A percentile compares a stretch with the other conserved stretches of the same genome.
phyloP scores from a whole-genome alignment of 805 yeast species.

The Wickerhamiella alocasiicola region DNA sequence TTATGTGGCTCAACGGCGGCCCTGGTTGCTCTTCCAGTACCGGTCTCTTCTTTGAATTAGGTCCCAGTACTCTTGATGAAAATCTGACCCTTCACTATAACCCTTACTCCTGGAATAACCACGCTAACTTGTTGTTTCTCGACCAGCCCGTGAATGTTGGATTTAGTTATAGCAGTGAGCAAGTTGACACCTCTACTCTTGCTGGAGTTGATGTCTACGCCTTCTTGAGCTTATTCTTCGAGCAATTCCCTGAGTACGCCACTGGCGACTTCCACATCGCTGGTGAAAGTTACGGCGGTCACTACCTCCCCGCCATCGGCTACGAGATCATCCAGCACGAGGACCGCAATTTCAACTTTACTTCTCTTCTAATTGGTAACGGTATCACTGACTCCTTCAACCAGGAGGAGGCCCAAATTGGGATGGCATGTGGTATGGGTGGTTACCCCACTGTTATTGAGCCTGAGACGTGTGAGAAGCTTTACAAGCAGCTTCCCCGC shows the following conservation, averaged over 20 bases:
- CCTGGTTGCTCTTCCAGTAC: slow-evolving; percentile 92
- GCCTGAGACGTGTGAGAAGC: slow-evolving; percentile 65
- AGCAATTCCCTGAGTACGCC: slow-evolving; percentile 69
- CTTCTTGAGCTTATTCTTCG: slow-evolving; percentile 75
- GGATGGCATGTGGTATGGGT: slow-evolving; percentile 91
- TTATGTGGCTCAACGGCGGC: slow-evolving; percentile 91
- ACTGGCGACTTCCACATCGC: slow-evolving; percentile 66
- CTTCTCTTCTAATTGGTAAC: slow-evolving; percentile 82
- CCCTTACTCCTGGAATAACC: slow-evolving; percentile 84
- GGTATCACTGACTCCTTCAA: slow-evolving; percentile 81
- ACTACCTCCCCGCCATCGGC: slow-evolving; percentile 81
- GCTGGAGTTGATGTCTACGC: slow-evolving; percentile 88
- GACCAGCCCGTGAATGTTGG: slow-evolving; percentile 97
- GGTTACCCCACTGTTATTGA: slow-evolving; percentile 66
- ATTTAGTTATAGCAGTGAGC: slow-evolving; percentile 50
- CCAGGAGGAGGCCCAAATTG: slow-evolving; percentile 71
- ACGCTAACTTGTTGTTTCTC: slow-evolving; percentile 82
- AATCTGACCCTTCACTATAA: slow-evolving; percentile 61
- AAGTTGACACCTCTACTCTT: slow-evolving; percentile 27
- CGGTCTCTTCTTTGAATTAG: slow-evolving; percentile 86
- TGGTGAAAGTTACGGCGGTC: slow-evolving; percentile 96
- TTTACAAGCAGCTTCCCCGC: slow-evolving; percentile 59
- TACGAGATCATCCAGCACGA: slow-evolving; percentile 41
- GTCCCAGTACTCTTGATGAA: slow-evolving; percentile 71
- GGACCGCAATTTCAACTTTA: slow-evolving; percentile 58